Evolutionary conservation across 1,284 basidiomycete species (phyloP).

Genomic region (Microbotryum intermedium): DNA sequence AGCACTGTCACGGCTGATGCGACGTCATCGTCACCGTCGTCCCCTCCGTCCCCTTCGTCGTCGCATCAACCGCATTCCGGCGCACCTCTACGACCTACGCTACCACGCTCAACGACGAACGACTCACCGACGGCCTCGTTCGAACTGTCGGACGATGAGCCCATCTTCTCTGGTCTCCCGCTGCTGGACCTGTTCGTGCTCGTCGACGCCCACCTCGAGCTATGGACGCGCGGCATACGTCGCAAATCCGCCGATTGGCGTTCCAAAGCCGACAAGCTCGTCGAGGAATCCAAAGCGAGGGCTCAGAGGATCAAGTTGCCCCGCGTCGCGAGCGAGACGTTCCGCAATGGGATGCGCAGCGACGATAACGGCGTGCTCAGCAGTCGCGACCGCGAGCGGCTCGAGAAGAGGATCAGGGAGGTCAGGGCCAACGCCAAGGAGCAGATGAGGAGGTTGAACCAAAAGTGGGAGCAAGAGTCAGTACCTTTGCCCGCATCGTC

Average conservation of each 20-base stretch:
- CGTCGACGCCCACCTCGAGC: slow-evolving; percentile 31
- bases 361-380: slow-evolving; percentile 4
- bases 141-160: slow-evolving; percentile 19
- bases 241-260: slow-evolving; percentile 12
- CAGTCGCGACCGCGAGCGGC: slow-evolving; percentile 25
- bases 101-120: too few species aligned
- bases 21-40: too few species aligned
- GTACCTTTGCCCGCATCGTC: slow-evolving; percentile 1
- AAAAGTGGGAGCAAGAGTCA: slow-evolving; percentile 36
- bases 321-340: slow-evolving; percentile 9
- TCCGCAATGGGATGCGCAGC: slow-evolving; percentile 2
- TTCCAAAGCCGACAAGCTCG: slow-evolving; percentile 15
- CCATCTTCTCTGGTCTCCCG: slow-evolving; percentile 19
- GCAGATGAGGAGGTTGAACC: slow-evolving; percentile 22
- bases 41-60: too few species aligned
- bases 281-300: slow-evolving; percentile 18
- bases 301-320: slow-evolving; percentile 16
- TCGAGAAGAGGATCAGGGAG: slow-evolving; percentile 32
- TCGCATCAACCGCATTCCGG: too few species aligned
- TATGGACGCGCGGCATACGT: slow-evolving; percentile 26
- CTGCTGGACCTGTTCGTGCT: slow-evolving; percentile 30
- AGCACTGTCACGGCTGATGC: too few species aligned
- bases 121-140: background rate
- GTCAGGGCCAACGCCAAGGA: slow-evolving; percentile 25
- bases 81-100: too few species aligned